These are phyloP conservation scores for Hirschfeldia incana DNA, from an alignment of 345 rosid species.

Conservation along the genomic window DNA sequence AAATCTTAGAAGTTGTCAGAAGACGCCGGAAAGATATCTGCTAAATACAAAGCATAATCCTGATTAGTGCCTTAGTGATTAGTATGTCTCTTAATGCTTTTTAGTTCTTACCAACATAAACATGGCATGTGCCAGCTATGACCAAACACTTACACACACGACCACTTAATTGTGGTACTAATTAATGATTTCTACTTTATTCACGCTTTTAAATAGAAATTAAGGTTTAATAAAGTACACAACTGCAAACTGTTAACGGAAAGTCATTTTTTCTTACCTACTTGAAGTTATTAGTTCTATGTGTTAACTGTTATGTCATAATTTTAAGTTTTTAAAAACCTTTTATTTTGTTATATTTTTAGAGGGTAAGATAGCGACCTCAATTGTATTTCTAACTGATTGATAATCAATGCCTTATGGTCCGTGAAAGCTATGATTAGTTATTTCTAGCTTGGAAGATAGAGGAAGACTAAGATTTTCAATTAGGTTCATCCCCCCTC, in stretches of 20 bases:
- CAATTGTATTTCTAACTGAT: background rate
- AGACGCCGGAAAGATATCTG: constrained; percentile 31
- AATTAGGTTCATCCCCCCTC: constrained; percentile 32
- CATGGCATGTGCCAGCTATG: constrained; percentile 38
- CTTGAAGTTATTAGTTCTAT: background rate
- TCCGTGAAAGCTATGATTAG: constrained; percentile 34
- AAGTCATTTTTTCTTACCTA: background rate
- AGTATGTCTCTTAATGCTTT: constrained; percentile 14
- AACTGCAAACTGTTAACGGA: constrained; percentile 11
- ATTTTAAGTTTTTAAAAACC: background rate
- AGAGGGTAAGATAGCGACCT: background rate
- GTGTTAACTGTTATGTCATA: background rate
- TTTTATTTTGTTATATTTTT: background rate
- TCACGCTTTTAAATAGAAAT: constrained; percentile 8
- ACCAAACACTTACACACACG: constrained; percentile 18
- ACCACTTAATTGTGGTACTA: constrained; percentile 21
- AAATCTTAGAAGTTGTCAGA: constrained; percentile 21
- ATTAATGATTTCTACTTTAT: background rate
- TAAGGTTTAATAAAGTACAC: background rate
- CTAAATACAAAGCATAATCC: constrained; percentile 38
- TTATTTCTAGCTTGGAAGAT: constrained; percentile 19
- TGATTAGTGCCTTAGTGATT: constrained; percentile 20
- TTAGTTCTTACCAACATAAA: constrained; percentile 16
- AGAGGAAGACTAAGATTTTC: constrained; percentile 4
- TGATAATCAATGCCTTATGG: background rate